These are phyloP conservation scores for Gremmenia infestans DNA, from an alignment of 2,329 filamentous ascomycete genomes.

Conservation along the genomic window DNA sequence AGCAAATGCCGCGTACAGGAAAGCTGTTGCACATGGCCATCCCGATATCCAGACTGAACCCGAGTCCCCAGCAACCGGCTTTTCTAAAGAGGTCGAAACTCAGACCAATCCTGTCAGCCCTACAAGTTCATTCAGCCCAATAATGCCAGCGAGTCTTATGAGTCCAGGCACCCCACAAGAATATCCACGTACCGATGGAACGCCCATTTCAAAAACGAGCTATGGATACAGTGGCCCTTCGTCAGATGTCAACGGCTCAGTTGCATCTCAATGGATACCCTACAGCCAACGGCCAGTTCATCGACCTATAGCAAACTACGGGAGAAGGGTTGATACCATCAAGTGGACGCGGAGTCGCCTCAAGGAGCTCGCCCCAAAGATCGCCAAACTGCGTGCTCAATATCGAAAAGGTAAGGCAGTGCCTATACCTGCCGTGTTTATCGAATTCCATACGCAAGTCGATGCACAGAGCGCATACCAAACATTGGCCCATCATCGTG, in stretches of 20 bases:
- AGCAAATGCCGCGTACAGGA: slow-evolving; percentile 51
- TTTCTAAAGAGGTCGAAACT: slow-evolving; percentile 6
- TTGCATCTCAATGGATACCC: slow-evolving; percentile 34
- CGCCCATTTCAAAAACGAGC: slow-evolving; percentile 13
- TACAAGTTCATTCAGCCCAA: background rate
- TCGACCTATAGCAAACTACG: slow-evolving; percentile 34
- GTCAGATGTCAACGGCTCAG: slow-evolving; percentile 32
- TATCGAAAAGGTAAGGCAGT: slow-evolving; percentile 44
- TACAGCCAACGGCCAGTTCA: slow-evolving; percentile 29
- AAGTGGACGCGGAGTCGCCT: slow-evolving; percentile 33
- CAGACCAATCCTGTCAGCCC: background rate
- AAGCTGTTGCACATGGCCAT: slow-evolving; percentile 46
- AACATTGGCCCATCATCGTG: slow-evolving; percentile 57
- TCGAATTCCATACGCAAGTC: slow-evolving; percentile 57
- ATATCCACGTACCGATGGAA: slow-evolving; percentile 13
- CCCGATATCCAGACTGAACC: slow-evolving; percentile 30
- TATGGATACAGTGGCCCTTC: slow-evolving; percentile 19
- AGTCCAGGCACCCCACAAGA: slow-evolving; percentile 9
- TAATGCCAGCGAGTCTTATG: background rate
- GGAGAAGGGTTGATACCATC: slow-evolving; percentile 34
- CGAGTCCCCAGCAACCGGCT: slow-evolving; percentile 2
- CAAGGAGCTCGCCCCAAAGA: slow-evolving; percentile 29
- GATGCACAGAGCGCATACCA: slow-evolving; percentile 62
- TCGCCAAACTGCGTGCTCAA: slow-evolving; percentile 29
- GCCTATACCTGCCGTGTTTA: slow-evolving; percentile 56